Base-by-base conservation (phyloP, 768 basidiomycete species). In the Lentinula sp. region DNA sequence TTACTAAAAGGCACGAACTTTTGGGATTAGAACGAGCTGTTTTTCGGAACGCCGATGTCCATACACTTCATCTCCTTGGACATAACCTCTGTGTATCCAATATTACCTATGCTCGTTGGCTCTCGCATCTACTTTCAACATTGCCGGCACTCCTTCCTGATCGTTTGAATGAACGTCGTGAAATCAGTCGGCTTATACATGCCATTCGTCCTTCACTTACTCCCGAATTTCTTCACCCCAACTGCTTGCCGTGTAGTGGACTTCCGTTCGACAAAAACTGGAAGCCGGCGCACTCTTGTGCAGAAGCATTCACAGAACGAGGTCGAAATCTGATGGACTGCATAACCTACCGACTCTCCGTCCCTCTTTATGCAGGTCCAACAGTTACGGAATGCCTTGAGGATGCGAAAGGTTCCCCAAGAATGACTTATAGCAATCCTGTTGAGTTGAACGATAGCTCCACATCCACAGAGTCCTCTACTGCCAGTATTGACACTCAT, bases 21-120 rank as follows among this genome's bases (percentile, higher is more conserved):
- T 10, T 56, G 11, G 55, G 16, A 13, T 56, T 56, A 37, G 55
- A 56, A 28, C 39, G 43, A 28, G 2, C 28, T 9, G 39, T 43
- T 5, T 56, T 56, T 45, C 55, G 40, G 23, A 42, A 37, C 23
- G 55, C 55, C 6, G 55, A 56, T 8, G 32, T 56, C 15, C 23
- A 56, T 31, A 13, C 28, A 2, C 18, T 56, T 5, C 28, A 56
- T 45, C 55, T 56, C 23, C 40, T 56, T n/a, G 55, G 28, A 10
- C 55, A 56, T 28, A 56, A 56, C 15, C 55, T 56, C 23, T 56
- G 55, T 16, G 13, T 56, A n/a, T 56, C 55, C 9, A 56, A 56
- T 11, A 32, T 56, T 16, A 8, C 28, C 18, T 56, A 56, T 16
- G 37, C 39, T 40, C 55, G 55, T 8, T 56, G 55, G 55, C 37